Percentiles rank a stretch among this genome's conserved stretches.
Evolutionary conservation across 495 filamentous ascomycete species (phyloP).

Genomic region (Aspergillus mulundensis): DNA sequence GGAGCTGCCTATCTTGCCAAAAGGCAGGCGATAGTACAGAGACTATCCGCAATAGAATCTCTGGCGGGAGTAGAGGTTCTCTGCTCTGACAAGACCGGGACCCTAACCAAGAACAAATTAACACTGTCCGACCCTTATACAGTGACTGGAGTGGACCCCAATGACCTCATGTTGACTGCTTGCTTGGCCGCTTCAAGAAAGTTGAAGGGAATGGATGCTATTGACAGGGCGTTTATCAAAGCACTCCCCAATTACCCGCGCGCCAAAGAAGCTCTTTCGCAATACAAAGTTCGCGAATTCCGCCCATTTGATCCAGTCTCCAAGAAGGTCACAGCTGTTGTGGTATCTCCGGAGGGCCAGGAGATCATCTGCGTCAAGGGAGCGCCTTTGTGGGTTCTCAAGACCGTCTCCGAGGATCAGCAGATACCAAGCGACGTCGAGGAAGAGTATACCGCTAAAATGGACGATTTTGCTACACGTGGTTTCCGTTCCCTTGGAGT

Average conservation of each 20-base stretch:
- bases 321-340: constrained; percentile 84
- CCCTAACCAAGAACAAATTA: constrained; percentile 89
- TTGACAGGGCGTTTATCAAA: constrained; percentile 92
- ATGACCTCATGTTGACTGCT: constrained; percentile 87
- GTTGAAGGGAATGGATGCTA: constrained; percentile 92
- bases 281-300: constrained; percentile 78
- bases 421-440: constrained; percentile 67
- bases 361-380: constrained; percentile 86
- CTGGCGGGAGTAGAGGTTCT: constrained; percentile 91
- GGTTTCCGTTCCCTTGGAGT: constrained; percentile 91
- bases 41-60: constrained; percentile 89
- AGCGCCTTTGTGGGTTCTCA: constrained; percentile 78
- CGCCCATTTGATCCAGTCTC: constrained; percentile 89
- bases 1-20: constrained; percentile 87
- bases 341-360: constrained; percentile 76
- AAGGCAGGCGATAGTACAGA: constrained; percentile 90
- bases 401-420: constrained; percentile 78
- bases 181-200: constrained; percentile 88
- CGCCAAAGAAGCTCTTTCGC: constrained; percentile 67
- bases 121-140: constrained; percentile 81
- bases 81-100: constrained; percentile 89
- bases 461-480: constrained; percentile 84
- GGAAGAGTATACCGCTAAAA: constrained; percentile 81
- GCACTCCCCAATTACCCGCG: constrained; percentile 71
- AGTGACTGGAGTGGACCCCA: constrained; percentile 68